Evolutionary conservation across 1,284 basidiomycete genomes (phyloP).

Genomic region (Ganoderma meredithae): DNA sequence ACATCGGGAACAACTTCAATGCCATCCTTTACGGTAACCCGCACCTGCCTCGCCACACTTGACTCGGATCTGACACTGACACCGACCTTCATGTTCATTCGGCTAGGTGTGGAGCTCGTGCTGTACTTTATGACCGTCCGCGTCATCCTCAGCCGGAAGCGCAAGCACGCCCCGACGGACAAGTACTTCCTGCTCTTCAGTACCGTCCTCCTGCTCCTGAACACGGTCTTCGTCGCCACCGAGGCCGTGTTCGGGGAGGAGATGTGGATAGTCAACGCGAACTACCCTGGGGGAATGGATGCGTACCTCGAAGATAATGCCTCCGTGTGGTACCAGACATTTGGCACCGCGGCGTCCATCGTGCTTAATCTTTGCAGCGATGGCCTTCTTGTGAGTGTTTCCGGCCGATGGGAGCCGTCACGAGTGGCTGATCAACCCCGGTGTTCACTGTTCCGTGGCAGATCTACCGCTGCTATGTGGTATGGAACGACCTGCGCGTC

Average conservation of each 20-base stretch:
- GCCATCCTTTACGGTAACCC: conserved; percentile 28
- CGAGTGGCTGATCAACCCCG: neutral
- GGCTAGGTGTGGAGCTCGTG: conserved; percentile 22
- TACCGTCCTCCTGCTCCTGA: conserved; percentile 24
- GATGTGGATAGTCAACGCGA: conserved; percentile 29
- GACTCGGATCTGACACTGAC: neutral
- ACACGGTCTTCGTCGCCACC: conserved; percentile 24
- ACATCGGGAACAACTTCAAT: conserved; percentile 31
- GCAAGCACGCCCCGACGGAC: conserved; percentile 18
- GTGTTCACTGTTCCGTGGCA: neutral
- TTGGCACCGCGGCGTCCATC: conserved; percentile 21
- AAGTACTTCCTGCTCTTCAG: conserved; percentile 26
- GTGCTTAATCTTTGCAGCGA: conserved; percentile 20
- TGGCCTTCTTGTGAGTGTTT: conserved; percentile 22
- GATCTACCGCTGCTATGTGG: conserved; percentile 27
- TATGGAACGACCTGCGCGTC: conserved; percentile 17
- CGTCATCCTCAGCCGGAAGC: conserved; percentile 8
- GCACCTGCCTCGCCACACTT: neutral
- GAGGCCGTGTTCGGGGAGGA: conserved; percentile 27
- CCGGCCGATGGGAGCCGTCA: neutral
- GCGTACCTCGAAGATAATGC: conserved; percentile 21
- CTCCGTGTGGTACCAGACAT: conserved; percentile 31
- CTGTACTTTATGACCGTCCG: conserved; percentile 21
- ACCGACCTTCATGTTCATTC: no score
- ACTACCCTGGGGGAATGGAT: conserved; percentile 26